A percentile compares a stretch with the other conserved stretches of the same genome.
phyloP scores from a whole-genome alignment of 139 green algal genomes.

The Chloropicon primus region DNA sequence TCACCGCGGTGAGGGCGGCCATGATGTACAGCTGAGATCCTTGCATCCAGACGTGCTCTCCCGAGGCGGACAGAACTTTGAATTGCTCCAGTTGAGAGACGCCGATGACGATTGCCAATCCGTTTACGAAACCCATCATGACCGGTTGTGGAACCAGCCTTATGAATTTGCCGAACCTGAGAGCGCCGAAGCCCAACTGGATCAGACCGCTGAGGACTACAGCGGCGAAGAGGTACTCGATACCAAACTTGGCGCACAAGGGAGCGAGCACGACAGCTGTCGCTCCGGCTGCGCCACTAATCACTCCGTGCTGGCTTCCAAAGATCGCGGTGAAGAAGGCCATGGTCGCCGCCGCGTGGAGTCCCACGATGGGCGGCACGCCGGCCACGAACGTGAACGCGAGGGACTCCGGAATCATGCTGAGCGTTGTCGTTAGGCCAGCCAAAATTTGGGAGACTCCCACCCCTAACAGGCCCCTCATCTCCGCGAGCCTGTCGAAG shows the following conservation, averaged over 20 bases:
- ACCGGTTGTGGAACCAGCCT: constrained; percentile 17
- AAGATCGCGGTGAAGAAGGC: constrained; percentile 3
- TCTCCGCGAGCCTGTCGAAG: background rate
- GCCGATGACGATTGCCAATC: constrained; percentile 21
- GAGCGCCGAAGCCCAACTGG: constrained; percentile 10
- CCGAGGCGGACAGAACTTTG: background rate
- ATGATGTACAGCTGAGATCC: background rate
- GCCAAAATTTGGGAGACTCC: background rate
- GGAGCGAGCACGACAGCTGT: constrained; percentile 17
- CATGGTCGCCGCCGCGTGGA: constrained; percentile 21
- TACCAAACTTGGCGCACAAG: constrained; percentile 13
- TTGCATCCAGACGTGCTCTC: background rate
- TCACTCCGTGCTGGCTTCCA: constrained; percentile 12
- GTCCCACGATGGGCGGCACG: constrained; percentile 16
- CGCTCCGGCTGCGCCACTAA: constrained; percentile 19
- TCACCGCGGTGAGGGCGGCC: constrained; percentile 11
- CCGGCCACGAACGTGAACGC: constrained; percentile 26
- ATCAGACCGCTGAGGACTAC: constrained; percentile 7
- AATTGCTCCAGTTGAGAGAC: constrained; percentile 10
- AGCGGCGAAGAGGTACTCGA: constrained; percentile 23
- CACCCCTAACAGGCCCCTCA: background rate
- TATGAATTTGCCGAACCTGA: constrained; percentile 23
- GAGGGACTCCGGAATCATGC: constrained; percentile 20
- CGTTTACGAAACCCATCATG: constrained; percentile 26
- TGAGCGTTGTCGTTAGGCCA: constrained; percentile 12